Evolutionary conservation across 2,329 filamentous ascomycete species (phyloP).

Genomic region (Penicillium sp.): DNA sequence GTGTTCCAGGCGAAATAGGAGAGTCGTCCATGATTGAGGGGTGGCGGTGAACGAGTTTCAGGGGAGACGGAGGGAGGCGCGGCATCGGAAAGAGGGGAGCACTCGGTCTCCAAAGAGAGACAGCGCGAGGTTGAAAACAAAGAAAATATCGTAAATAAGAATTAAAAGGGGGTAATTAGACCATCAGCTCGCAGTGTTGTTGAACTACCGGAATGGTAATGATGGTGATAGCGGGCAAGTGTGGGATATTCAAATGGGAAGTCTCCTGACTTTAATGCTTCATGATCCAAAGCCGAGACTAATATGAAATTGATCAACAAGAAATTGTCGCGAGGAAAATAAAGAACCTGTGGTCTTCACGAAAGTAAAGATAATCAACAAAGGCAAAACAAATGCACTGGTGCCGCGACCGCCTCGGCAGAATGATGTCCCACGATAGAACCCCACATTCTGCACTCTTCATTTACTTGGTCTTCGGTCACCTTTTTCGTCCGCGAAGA

Average conservation of each 20-base stretch:
- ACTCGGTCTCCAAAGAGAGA: neutral
- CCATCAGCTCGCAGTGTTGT: slow-evolving; percentile 11
- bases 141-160: neutral
- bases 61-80: slow-evolving; percentile 35
- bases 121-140: neutral
- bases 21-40: slow-evolving; percentile 39
- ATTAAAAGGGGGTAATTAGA: slow-evolving; percentile 3
- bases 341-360: neutral
- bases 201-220: neutral
- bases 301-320: neutral
- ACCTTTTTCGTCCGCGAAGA: slow-evolving; percentile 37
- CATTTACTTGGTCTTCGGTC: neutral
- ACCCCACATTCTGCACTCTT: slow-evolving; percentile 21
- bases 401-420: slow-evolving; percentile 16
- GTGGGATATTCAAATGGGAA: neutral
- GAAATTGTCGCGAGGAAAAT: neutral
- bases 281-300: neutral
- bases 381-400: neutral
- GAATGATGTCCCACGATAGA: slow-evolving; percentile 13
- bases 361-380: neutral
- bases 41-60: slow-evolving; percentile 40
- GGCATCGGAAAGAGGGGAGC: slow-evolving; percentile 21
- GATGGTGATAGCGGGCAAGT: neutral
- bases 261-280: neutral
- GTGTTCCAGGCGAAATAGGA: slow-evolving; percentile 33